These are phyloP conservation scores for Globisporangium radiosum DNA, from an alignment of 352 stramenopile genomes.

Conservation along the genomic window DNA sequence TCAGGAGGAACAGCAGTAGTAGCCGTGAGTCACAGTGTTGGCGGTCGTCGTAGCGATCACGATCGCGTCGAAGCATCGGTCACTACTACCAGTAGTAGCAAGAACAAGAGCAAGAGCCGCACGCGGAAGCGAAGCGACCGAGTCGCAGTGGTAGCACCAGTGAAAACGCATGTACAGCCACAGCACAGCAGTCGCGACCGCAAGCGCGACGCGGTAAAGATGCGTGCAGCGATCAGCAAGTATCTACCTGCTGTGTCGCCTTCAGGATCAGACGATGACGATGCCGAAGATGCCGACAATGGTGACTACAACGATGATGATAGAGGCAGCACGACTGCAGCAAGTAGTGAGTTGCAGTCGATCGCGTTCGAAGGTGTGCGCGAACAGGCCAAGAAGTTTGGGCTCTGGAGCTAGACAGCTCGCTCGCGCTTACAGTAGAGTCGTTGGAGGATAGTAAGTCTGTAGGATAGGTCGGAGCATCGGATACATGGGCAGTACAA, in stretches of 20 bases:
- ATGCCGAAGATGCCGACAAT: conserved; percentile 8
- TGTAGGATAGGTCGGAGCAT: too few relatives aligned
- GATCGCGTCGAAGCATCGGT: too few relatives aligned
- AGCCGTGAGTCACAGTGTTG: neutral
- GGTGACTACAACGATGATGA: neutral
- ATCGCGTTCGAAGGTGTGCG: conserved; percentile 28
- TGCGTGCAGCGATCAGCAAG: conserved; percentile 1
- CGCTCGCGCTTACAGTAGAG: too few relatives aligned
- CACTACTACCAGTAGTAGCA: neutral
- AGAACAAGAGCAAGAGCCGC: neutral
- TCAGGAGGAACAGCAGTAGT: neutral
- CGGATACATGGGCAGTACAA: too few relatives aligned
- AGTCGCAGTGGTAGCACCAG: neutral
- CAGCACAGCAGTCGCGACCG: neutral
- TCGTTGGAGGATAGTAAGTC: too few relatives aligned
- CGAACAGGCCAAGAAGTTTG: conserved; percentile 29
- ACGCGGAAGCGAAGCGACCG: too few relatives aligned
- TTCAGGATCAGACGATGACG: conserved; percentile 9
- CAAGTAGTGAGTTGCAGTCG: neutral
- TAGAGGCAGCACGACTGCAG: too few relatives aligned
- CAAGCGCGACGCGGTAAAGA: neutral
- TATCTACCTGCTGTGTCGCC: conserved; percentile 3
- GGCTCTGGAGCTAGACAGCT: conserved; percentile 29
- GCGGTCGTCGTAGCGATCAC: neutral
- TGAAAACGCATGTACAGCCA: neutral